Percentiles rank a stretch among this genome's conserved stretches.
phyloP scores from a whole-genome alignment of 768 basidiomycete genomes.

The Neoboletus subvelutipes region DNA sequence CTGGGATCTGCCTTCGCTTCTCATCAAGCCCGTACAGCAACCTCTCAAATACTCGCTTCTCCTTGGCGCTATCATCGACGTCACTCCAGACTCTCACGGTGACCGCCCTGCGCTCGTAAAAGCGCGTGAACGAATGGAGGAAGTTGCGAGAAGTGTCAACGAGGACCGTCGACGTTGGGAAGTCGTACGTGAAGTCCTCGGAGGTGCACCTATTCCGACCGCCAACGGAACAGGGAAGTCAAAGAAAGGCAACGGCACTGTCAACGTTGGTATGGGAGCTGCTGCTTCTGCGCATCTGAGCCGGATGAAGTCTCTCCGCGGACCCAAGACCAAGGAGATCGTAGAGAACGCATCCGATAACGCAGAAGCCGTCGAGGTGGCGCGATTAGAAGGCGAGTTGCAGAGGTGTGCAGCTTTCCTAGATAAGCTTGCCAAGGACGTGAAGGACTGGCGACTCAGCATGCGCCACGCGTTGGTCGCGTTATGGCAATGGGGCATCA shows the following conservation, averaged over 20 bases:
- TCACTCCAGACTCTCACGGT: constrained; percentile 65
- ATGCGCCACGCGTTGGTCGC: constrained; percentile 49
- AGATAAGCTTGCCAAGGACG: constrained; percentile 57
- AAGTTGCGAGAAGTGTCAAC: constrained; percentile 73
- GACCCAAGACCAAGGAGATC: constrained; percentile 33
- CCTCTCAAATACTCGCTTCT: constrained; percentile 93
- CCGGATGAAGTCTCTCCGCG: constrained; percentile 56
- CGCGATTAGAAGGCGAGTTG: constrained; percentile 53
- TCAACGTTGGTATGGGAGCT: constrained; percentile 45
- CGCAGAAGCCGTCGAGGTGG: constrained; percentile 51
- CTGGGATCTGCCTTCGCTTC: constrained; percentile 89
- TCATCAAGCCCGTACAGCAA: constrained; percentile 97
- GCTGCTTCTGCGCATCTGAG: constrained; percentile 56
- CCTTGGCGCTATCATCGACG: constrained; percentile 70
- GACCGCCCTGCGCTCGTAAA: constrained; percentile 48
- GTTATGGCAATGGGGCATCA: constrained; percentile 60
- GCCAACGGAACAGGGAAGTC: constrained; percentile 41
- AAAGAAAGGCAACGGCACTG: constrained; percentile 38
- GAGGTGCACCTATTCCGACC: constrained; percentile 35
- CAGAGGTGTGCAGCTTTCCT: constrained; percentile 57
- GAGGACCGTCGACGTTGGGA: constrained; percentile 75
- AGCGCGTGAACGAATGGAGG: constrained; percentile 53
- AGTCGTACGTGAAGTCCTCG: constrained; percentile 74
- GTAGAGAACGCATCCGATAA: constrained; percentile 32
- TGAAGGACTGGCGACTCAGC: constrained; percentile 61